A percentile compares a stretch with the other conserved stretches of the same genome.
Evolutionary conservation across 768 basidiomycete species (phyloP).

Genomic region (Pulveroboletus sp.): DNA sequence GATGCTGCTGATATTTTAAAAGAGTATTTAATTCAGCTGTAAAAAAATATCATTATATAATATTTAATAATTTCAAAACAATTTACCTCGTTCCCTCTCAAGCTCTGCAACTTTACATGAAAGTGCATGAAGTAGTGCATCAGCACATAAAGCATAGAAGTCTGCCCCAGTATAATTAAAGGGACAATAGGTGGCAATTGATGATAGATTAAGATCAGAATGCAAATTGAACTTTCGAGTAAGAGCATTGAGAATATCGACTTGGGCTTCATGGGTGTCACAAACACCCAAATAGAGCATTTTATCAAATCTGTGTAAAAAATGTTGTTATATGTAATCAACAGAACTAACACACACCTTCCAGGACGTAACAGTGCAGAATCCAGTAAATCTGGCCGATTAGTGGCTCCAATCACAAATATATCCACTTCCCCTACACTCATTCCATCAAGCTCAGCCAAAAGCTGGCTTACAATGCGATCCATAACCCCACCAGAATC

Average conservation of each 20-base stretch:
- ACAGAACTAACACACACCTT: slow-evolving; percentile 42
- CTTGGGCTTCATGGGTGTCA: slow-evolving; percentile 78
- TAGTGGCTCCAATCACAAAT: slow-evolving; percentile 95
- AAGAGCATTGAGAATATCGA: slow-evolving; percentile 81
- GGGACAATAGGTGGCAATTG: slow-evolving; percentile 69
- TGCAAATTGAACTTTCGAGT: slow-evolving; percentile 89
- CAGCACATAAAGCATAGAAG: slow-evolving; percentile 95
- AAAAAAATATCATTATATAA: not conserved
- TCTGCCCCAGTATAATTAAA: slow-evolving; percentile 98
- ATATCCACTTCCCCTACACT: slow-evolving; percentile 64
- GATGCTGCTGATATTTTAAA: slow-evolving; percentile 42
- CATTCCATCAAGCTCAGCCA: slow-evolving; percentile 94
- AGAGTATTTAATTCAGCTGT: slow-evolving; percentile 41
- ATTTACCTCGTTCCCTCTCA: slow-evolving; percentile 66
- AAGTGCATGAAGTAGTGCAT: slow-evolving; percentile 95
- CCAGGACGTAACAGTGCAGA: slow-evolving; percentile 86
- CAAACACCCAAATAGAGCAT: slow-evolving; percentile 95
- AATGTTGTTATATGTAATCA: not conserved
- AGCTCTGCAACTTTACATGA: slow-evolving; percentile 77
- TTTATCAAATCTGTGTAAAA: slow-evolving; percentile 77
- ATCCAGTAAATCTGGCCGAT: slow-evolving; percentile 88
- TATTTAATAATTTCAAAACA: not conserved
- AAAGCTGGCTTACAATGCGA: slow-evolving; percentile 89
- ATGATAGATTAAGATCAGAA: slow-evolving; percentile 54
- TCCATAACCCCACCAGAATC: slow-evolving; percentile 99